These are phyloP conservation scores for Fusarium sp. DNA, from an alignment of 2,329 filamentous ascomycete species.

Conservation along the genomic window DNA sequence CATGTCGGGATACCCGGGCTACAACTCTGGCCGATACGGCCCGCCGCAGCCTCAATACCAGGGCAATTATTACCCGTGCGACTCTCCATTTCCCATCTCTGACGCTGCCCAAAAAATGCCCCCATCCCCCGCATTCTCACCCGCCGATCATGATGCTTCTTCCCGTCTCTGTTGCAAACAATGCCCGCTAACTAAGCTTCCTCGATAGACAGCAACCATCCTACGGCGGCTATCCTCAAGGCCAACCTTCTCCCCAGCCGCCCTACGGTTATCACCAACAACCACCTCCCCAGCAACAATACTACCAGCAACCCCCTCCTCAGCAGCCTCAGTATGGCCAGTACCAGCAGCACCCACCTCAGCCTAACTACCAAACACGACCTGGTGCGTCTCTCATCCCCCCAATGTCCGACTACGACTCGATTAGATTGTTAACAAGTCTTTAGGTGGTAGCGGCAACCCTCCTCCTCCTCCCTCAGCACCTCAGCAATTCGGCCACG, in stretches of 20 bases:
- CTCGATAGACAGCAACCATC: constrained; percentile 55
- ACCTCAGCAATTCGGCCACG: constrained; percentile 80
- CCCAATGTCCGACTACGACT: background rate
- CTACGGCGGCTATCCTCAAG: constrained; percentile 61
- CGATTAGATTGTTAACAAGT: constrained; percentile 30
- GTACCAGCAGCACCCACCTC: constrained; percentile 47
- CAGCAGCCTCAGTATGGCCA: constrained; percentile 50
- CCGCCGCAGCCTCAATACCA: constrained; percentile 53
- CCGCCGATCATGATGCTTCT: constrained; percentile 18
- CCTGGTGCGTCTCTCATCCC: constrained; percentile 55
- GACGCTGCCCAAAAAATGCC: constrained; percentile 6
- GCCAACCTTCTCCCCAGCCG: constrained; percentile 61
- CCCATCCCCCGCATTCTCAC: constrained; percentile 24
- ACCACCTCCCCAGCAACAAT: constrained; percentile 57
- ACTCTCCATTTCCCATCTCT: constrained; percentile 40
- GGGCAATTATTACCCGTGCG: constrained; percentile 64
- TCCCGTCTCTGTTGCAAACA: constrained; percentile 4
- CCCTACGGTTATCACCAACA: constrained; percentile 59
- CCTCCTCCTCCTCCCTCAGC: constrained; percentile 75
- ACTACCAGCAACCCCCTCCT: constrained; percentile 51
- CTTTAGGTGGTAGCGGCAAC: constrained; percentile 52
- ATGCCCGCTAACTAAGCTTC: constrained; percentile 42
- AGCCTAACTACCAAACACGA: constrained; percentile 61
- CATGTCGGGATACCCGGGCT: constrained; percentile 75
- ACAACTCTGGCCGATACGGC: constrained; percentile 61